Base-by-base conservation (phyloP, 2,329 filamentous ascomycete genomes). In the Diaporthe humulicola region DNA sequence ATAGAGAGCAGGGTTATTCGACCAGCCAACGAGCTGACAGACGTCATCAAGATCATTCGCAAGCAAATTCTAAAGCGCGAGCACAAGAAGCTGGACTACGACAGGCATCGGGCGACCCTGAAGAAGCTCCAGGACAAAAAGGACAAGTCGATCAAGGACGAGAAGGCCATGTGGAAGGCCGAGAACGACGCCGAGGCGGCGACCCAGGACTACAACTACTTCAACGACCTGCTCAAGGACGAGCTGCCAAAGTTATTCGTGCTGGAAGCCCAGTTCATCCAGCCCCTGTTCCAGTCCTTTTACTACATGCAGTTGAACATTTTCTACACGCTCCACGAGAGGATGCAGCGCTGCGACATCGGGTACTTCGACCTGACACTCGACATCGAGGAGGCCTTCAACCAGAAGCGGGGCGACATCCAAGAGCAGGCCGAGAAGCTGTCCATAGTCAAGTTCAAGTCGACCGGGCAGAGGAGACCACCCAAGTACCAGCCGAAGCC, bases 231-330 rank as follows among this genome's bases (percentile, higher is more conserved):
- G 70, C 90, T 99, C 76, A 99, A 99, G 87, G 95, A 97, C 25
- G 97, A 99, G 85, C 88, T 99, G 77, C 97, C 97, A 38, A 95
- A 95, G n/a, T 90, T 99, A 15, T 99, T 99, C 84, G 84, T 87
- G 10, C 91, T 99, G 25, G 97, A 99, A 84, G 91, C 93, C 77
- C 94, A 98, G 84, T 98, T 99, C 83, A 99, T 99, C 84, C 93
- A 95, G 79, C 97, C 97, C 3, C 91, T 99, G 10, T 99, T 99
- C 89, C 97, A 98, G 84, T 98, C 95, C 14, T 99, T 99, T 87
- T 99, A 99, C 86, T 99, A 98, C 88, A 99, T 99, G 97, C 97
- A 99, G 85, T 91, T 99, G 78, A 99, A 99, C 84, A 95, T 99
- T 78, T 99, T 98, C 84, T 99, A 99, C 85, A 99, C 97, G 1